A percentile compares a stretch with the other conserved stretches of the same genome.
These are phyloP conservation scores for Polyporus tsugae DNA, from an alignment of 1,284 basidiomycete species.

Conservation along the genomic window DNA sequence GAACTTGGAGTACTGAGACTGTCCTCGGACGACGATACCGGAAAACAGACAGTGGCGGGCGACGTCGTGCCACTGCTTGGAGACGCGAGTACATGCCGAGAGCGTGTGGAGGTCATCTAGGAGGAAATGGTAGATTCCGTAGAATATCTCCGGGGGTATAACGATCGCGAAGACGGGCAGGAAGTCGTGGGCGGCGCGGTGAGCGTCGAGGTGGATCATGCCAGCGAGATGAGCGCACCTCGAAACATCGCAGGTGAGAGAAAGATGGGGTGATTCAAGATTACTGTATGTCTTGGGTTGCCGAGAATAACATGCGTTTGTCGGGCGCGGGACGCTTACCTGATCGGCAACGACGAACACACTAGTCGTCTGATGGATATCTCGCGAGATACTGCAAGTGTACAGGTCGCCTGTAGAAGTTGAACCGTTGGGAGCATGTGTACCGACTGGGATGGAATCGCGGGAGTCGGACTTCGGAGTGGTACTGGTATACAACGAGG, in stretches of 20 bases:
- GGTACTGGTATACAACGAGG: too few relatives aligned
- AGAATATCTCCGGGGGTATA: constrained; percentile 5
- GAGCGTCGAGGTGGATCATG: neutral
- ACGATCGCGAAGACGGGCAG: neutral
- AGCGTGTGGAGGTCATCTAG: neutral
- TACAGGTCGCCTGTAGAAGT: neutral
- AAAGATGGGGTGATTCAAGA: neutral
- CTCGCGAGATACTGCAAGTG: neutral
- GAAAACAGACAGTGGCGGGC: constrained; percentile 1
- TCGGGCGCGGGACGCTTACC: neutral
- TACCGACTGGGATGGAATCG: neutral
- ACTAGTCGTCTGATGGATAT: neutral
- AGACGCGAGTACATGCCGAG: constrained; percentile 5
- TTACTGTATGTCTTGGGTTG: neutral
- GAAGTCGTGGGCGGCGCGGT: neutral
- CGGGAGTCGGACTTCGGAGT: neutral
- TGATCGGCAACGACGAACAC: constrained; percentile 1
- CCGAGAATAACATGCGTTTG: neutral
- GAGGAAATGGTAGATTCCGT: neutral
- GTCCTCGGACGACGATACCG: neutral
- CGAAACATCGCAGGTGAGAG: neutral
- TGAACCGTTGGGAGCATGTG: neutral
- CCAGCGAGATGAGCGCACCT: neutral
- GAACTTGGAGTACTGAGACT: neutral
- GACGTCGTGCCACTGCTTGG: constrained; percentile 4